A percentile compares a stretch with the other conserved stretches of the same genome.
These are phyloP conservation scores for Vanrija sp. DNA, from an alignment of 1,284 basidiomycete genomes.

Conservation along the genomic window DNA sequence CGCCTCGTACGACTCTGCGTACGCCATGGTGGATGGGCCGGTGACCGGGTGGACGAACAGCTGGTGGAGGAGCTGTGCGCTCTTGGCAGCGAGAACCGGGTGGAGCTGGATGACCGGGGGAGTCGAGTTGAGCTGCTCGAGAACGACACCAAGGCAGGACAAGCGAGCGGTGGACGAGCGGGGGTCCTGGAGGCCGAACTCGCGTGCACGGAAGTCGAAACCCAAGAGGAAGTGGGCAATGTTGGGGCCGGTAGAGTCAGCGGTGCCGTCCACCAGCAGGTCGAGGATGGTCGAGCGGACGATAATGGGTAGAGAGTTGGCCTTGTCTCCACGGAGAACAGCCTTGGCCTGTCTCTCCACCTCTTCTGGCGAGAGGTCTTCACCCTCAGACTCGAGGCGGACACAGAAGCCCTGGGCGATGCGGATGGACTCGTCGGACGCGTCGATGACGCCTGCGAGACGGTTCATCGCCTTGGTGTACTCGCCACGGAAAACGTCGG, in stretches of 20 bases:
- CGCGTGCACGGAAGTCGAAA: conserved; percentile 59
- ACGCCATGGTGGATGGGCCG: conserved; percentile 76
- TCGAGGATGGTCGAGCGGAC: conserved; percentile 79
- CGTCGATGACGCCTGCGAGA: conserved; percentile 73
- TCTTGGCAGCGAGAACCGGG: conserved; percentile 79
- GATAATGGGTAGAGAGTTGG: conserved; percentile 51
- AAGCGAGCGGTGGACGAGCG: conserved; percentile 65
- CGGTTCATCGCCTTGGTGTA: conserved; percentile 53
- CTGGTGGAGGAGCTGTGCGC: conserved; percentile 77
- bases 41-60: conserved; percentile 82
- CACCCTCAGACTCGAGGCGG: conserved; percentile 61
- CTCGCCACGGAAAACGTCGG: conserved; percentile 60
- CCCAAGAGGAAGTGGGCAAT: conserved; percentile 82
- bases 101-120: conserved; percentile 60
- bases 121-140: conserved; percentile 68
- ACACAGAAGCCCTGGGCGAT: conserved; percentile 75
- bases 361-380: conserved; percentile 41
- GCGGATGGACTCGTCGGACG: conserved; percentile 77
- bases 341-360: conserved; percentile 28
- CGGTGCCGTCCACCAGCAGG: conserved; percentile 75
- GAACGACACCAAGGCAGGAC: conserved; percentile 74
- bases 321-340: conserved; percentile 25
- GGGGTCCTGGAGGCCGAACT: conserved; percentile 49
- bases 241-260: conserved; percentile 71
- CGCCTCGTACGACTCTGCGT: conserved; percentile 81